Base-by-base conservation (phyloP, 805 yeast genomes). In the Yarrowia keelungensis region DNA sequence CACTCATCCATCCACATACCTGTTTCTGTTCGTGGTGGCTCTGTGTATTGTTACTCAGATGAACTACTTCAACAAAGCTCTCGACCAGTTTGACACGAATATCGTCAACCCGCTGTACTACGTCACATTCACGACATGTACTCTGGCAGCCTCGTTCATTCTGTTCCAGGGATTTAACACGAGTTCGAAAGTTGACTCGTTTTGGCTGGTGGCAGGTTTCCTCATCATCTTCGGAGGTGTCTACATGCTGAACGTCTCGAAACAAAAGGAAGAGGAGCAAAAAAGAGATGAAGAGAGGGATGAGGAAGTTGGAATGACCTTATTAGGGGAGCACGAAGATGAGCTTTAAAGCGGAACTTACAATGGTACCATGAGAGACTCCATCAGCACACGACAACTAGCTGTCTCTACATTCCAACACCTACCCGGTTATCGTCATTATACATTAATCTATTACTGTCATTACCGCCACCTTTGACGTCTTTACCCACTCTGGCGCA, bases 1-100 rank as follows among this genome's bases (percentile, higher is more conserved):
- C 79, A 85, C 91, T 1, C 95, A 92, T 74, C 81, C 89, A 7
- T 89, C 95, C 42, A 92, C 97, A 0, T 92, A 92, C 75, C 81
- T 92, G 69, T 92, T 92, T 82, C 84, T 91, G 45, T 72, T 85
- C 41, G 92, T 91, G 32, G 97, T 92, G 69, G 90, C 82, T 8
- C 83, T 89, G 49, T 92, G 97, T 79, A 92, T 92, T 72, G 74
- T 90, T 74, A 91, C 97, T 5, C 97, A 92, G 79, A 92, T 92
- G 97, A 92, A 91, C 81, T 92, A 90, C 77, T 91, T 92, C 82
- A 92, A 92, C 83, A 92, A 91, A 80, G 97, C 97, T 0, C 83
- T 92, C 75, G 97, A 93, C 74, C 97, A 91, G 78, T 92, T 92
- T 74, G 97, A 92, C 76, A 92, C 97, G 4, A 90, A 96, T 0